Percentiles rank a stretch among this genome's conserved stretches.
Evolutionary conservation across 192 early-diverging fungal species (phyloP).

Genomic region (Chytriomyces confervae): DNA sequence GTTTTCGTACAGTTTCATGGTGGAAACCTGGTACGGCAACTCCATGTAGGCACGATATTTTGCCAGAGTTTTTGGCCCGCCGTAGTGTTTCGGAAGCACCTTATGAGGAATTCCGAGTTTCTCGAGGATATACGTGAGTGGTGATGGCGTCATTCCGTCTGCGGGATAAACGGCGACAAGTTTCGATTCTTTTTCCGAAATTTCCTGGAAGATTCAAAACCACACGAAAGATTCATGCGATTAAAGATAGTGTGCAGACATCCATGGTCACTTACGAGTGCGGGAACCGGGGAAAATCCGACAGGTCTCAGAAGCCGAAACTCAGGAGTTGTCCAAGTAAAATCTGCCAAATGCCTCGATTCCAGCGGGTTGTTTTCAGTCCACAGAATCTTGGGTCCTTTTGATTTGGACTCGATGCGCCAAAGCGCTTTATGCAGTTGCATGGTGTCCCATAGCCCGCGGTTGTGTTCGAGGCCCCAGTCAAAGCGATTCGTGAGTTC

Average conservation of each 20-base stretch:
- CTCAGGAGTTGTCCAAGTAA: neutral
- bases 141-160: neutral
- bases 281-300: neutral
- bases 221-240: too few relatives aligned
- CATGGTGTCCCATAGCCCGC: neutral
- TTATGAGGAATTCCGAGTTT: neutral
- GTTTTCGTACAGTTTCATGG: conserved; percentile 32
- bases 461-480: conserved; percentile 5
- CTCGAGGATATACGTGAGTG: neutral
- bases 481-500: conserved; percentile 33
- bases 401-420: neutral
- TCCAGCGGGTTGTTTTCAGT: conserved; percentile 30
- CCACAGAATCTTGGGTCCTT: conserved; percentile 16
- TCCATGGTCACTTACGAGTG: neutral
- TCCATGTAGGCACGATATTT: conserved; percentile 25
- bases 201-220: neutral
- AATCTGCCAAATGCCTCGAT: conserved; percentile 23
- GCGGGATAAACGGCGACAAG: neutral
- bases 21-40: conserved; percentile 20
- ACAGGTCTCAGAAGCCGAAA: conserved; percentile 15
- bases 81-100: conserved; percentile 12
- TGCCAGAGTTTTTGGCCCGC: conserved; percentile 17
- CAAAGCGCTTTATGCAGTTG: neutral
- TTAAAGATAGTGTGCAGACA: too few relatives aligned
- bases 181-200: neutral